These are phyloP conservation scores for Pichia sp. DNA, from an alignment of 1,139 yeast species.

Conservation along the genomic window DNA sequence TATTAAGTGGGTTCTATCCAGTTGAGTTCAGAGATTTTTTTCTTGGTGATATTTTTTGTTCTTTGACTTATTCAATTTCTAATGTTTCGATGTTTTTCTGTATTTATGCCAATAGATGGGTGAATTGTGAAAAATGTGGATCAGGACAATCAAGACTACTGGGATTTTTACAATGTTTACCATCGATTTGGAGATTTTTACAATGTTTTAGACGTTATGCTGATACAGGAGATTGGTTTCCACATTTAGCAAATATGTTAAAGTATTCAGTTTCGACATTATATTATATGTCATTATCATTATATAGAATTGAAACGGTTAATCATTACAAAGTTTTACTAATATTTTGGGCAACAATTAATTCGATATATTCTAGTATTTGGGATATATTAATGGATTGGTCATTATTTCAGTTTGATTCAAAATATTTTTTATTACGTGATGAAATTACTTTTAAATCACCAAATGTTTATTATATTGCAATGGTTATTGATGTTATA, in stretches of 20 bases:
- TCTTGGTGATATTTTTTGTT: constrained; percentile 83
- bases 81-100: constrained; percentile 84
- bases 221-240: constrained; percentile 94
- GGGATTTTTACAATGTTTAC: constrained; percentile 81
- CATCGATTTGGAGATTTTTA: constrained; percentile 83
- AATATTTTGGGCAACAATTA: constrained; percentile 66
- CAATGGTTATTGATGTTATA: constrained; percentile 66
- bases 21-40: constrained; percentile 94
- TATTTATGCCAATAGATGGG: constrained; percentile 67
- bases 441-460: constrained; percentile 60
- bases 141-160: constrained; percentile 67
- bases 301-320: constrained; percentile 63
- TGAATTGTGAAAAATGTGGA: constrained; percentile 59
- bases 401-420: constrained; percentile 69
- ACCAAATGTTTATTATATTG: constrained; percentile 62
- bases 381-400: constrained; percentile 98
- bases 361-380: constrained; percentile 59
- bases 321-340: constrained; percentile 47
- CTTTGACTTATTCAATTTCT: constrained; percentile 81
- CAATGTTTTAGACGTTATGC: constrained; percentile 89
- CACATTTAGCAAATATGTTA: constrained; percentile 86
- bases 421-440: constrained; percentile 57
- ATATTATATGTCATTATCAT: constrained; percentile 70
- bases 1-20: constrained; percentile 82
- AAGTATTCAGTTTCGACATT: constrained; percentile 65